Conservation (phyloP, 2,329 filamentous ascomycete genomes). For the Ceratocystis destructans region DNA sequence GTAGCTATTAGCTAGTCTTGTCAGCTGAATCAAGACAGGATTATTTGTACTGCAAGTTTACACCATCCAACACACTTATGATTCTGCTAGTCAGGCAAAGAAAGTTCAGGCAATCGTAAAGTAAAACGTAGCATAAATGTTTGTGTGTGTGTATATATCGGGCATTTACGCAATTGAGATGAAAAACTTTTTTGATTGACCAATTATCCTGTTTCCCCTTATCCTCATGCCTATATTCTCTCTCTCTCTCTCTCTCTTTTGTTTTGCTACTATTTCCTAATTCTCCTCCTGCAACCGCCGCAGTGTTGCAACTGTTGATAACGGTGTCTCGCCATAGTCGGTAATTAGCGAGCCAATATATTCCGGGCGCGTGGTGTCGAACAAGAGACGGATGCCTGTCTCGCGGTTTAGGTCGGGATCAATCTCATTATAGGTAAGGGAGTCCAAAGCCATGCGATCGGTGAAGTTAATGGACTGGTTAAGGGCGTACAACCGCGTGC, state of each 20-base stretch:
- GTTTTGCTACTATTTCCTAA: neutral
- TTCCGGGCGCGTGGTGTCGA: constrained; percentile 79
- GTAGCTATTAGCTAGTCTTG: too few species aligned
- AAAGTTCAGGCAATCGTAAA: neutral
- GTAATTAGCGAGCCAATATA: constrained; percentile 83
- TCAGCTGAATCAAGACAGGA: too few species aligned
- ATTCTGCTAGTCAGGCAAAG: neutral
- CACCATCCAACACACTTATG: neutral
- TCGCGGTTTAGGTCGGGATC: constrained; percentile 54
- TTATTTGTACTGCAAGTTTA: neutral
- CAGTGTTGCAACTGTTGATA: constrained; percentile 17
- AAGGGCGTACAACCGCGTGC: constrained; percentile 72
- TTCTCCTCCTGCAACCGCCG: constrained; percentile 20
- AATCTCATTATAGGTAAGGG: constrained; percentile 88
- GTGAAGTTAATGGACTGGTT: constrained; percentile 93
- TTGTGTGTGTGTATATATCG: neutral
- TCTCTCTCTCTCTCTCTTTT: neutral
- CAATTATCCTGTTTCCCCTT: neutral
- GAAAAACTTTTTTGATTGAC: neutral
- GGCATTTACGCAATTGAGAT: neutral
- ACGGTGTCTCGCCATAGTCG: constrained; percentile 52
- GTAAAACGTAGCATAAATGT: neutral
- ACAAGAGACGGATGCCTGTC: constrained; percentile 53
- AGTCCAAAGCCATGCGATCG: constrained; percentile 74
- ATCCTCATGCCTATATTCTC: neutral